Evolutionary conservation across 352 stramenopile genomes (phyloP), one percentile per base, ranked within the genome.

Genomic region (Pythium grandisporangium): DNA sequence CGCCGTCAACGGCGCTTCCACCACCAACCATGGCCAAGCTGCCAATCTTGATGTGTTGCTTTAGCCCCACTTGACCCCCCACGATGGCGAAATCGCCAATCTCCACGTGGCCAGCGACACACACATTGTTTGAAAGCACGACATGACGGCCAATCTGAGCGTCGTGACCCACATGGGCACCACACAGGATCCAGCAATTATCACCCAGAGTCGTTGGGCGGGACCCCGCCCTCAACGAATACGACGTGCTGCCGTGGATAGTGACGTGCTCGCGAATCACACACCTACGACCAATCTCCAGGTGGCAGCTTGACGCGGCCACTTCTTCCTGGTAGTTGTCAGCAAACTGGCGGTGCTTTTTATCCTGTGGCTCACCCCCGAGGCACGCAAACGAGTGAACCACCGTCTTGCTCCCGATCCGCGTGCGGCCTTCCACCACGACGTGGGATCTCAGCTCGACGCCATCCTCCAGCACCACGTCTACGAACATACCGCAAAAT

Each of bases 201-300:
- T 92, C 74, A 25, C 79, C 79, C 14, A 92, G 52, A 2, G 37
- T 51, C 16, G 79, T 92, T 11, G 71, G 73, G 11, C 35, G 19
- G 7, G 66, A 46, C 2, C 25, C 30, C n/a, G n/a, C n/a, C n/a
- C n/a, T n/a, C n/a, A n/a, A n/a, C 17, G 65, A 76, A 51, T 84
- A 88, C 30, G 78, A 80, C 17, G 76, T 90, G 45, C 76, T 77
- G 20, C 73, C 68, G 43, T 92, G 77, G 41, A 92, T 77, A 13
- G 79, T 92, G 16, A 83, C 79, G 50, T 89, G 79, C 46, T 92
- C 79, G 3, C 78, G 70, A 48, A 91, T 87, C 35, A 86, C 56
- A 57, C 75, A 89, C 55, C 87, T 70, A 30, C 50, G 58, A 20
- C 78, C 78, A 19, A 92, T 65, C 12, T 57, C 55, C 3, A 89